Evolutionary conservation across 2,329 filamentous ascomycete species (phyloP), one percentile per base, ranked within the genome.

Genomic region (Bipolaris gigantea): DNA sequence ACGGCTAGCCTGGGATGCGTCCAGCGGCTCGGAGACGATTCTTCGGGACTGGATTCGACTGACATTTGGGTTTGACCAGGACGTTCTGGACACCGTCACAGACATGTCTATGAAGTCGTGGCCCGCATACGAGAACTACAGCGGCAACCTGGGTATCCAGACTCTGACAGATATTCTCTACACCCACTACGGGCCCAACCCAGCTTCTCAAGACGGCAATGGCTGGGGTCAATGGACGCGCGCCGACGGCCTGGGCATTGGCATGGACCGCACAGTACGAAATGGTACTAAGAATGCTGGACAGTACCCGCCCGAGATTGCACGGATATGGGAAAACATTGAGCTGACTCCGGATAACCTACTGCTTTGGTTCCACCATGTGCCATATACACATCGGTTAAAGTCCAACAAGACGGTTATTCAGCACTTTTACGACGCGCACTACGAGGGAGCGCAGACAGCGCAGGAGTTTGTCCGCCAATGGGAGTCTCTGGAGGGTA

Each of bases 351-450:
- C 87, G 0, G 87, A 89, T 56, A 77, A 89, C 19, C 75, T 90
- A 1, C 71, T 90, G 2, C 76, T 90, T 2, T 90, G 87, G 87
- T 90, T 90, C 73, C 88, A 90, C 69, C 88, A 90, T 64, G 85
- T 90, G 0, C 81, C 81, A 3, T 90, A 88, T 67, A 88, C 84
- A 0, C 82, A 88, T 35, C 71, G 69, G 6, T 79, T 90, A 1
- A 78, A 85, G 9, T 84, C 81, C 0, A 85, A 85, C 10, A 83
- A 86, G 70, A 88, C 87, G 0, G 85, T 90, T 2, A 86, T 87
- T 47, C 85, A 87, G 63, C 83, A 86, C 63, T 85, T 87, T 68
- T 87, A 87, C 63, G 81, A 87, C 56, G 83, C 83, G 0, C 85
- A 87, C 56, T 86, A 87, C 58, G 70, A 73, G 7, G 85, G 85